Evolutionary conservation across 352 stramenopile genomes (phyloP).

Genomic region (Phytophthora pinifolia): DNA sequence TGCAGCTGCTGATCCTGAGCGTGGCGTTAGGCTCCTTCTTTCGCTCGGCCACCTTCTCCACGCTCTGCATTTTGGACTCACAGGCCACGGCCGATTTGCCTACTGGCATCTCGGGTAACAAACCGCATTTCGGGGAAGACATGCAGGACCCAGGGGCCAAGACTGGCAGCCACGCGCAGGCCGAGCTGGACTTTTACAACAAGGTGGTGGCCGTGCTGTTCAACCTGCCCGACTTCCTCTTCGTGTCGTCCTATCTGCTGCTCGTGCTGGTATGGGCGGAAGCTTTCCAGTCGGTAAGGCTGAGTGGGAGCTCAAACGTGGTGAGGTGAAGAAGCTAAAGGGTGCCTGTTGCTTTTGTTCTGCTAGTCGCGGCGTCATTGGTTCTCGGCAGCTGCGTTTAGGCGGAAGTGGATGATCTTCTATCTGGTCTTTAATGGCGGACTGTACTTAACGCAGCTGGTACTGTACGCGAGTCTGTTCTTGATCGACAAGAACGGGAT

Average conservation of each 20-base stretch:
- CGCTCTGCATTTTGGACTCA: slow-evolving; percentile 86
- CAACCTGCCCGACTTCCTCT: slow-evolving; percentile 92
- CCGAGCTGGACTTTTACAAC: slow-evolving; percentile 89
- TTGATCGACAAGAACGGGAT: slow-evolving; percentile 81
- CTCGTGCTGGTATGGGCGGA: slow-evolving; percentile 92
- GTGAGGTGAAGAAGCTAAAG: too few relatives aligned
- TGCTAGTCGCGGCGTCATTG: slow-evolving; percentile 86
- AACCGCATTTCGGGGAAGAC: slow-evolving; percentile 17
- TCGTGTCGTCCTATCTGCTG: slow-evolving; percentile 90
- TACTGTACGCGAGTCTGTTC: slow-evolving; percentile 90
- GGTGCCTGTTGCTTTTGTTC: neutral
- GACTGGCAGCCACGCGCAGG: slow-evolving; percentile 33
- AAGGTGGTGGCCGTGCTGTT: slow-evolving; percentile 91
- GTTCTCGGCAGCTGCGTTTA: slow-evolving; percentile 85
- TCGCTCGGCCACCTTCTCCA: slow-evolving; percentile 84
- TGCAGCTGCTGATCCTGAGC: slow-evolving; percentile 82
- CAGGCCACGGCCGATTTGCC: slow-evolving; percentile 55
- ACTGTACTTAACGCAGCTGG: slow-evolving; percentile 86
- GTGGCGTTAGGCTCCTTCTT: slow-evolving; percentile 86
- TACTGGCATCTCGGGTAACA: slow-evolving; percentile 24
- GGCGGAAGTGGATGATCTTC: slow-evolving; percentile 90
- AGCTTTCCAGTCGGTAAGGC: slow-evolving; percentile 81
- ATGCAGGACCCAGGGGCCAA: slow-evolving; percentile 13
- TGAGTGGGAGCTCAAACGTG: too few relatives aligned
- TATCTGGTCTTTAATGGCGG: slow-evolving; percentile 92